Base-by-base conservation (phyloP, 2,329 filamentous ascomycete species). In the Aspergillus piperis region DNA sequence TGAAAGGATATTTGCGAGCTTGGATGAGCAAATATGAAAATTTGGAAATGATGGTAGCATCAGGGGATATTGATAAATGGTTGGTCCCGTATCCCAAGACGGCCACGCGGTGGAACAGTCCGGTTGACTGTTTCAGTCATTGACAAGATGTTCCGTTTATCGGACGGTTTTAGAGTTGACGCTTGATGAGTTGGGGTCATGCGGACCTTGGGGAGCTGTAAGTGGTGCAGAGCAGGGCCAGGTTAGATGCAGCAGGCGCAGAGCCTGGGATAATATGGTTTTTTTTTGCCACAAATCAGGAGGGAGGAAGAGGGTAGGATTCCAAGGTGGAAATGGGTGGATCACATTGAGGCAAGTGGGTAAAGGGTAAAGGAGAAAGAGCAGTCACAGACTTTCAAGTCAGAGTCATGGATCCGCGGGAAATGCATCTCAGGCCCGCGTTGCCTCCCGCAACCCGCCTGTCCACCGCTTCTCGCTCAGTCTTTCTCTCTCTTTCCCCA, bases 371-470 rank as follows among this genome's bases (percentile, higher is more conserved):
- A 50, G 23, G n/a, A 21, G 38, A 44, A 55, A 55, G 57, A 30
- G 42, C 42, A 42, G 52, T 23, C 39, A 54, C 23, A 30, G 48
- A 60, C 8, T 11, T 25, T 48, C 11, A 42, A 48, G 8, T 19
- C 30, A 23, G 42, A 15, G 23, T 15, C 15, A 39, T 51, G 21
- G 39, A 55, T 19, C 19, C 8, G 47, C 25, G 25, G 25, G 17
- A 56, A 57, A 30, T 63, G 61, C 61, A 59, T 57, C 57, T 36
- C 55, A 54, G 61, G 64, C 57, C 54, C 49, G 57, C 57, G 73
- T 76, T 75, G 72, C 73, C 73, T 70, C 67, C 72, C 69, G 71
- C 73, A 76, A 75, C 73, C 61, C 61, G 63, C 62, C 68, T 11
- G 66, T 68, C 70, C 70, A 73, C 72, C 72, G 69, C 71, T 71